Percentiles rank a stretch among this genome's conserved stretches.
Evolutionary conservation across 208 protist genomes (phyloP).

Genomic region (Leishmania gerbilli): DNA sequence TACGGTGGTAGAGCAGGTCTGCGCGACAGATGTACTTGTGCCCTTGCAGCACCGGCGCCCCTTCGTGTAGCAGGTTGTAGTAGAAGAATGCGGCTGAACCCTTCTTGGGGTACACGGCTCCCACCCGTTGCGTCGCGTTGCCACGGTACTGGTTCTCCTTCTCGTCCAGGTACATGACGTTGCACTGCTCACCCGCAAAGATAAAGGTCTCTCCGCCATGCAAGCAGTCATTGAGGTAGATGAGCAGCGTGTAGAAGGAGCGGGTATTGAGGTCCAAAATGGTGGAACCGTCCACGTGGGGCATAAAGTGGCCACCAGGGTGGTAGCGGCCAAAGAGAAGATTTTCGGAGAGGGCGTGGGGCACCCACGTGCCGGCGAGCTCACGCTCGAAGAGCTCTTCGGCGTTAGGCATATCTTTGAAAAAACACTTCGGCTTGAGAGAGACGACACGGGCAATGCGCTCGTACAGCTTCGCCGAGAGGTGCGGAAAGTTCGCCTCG

Average conservation of each 20-base stretch:
- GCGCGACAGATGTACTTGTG: constrained; percentile 90
- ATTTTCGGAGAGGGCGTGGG: constrained; percentile 69
- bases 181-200: constrained; percentile 74
- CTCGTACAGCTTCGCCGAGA: constrained; percentile 63
- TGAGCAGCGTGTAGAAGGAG: constrained; percentile 88
- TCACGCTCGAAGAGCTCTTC: constrained; percentile 80
- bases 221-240: constrained; percentile 89
- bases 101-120: constrained; percentile 58
- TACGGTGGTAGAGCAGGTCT: constrained; percentile 81
- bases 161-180: constrained; percentile 60
- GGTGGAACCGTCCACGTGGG: constrained; percentile 89
- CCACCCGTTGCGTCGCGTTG: constrained; percentile 44
- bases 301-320: constrained; percentile 90
- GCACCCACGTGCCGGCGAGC: constrained; percentile 78
- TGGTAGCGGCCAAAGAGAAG: constrained; percentile 84
- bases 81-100: constrained; percentile 87
- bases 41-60: constrained; percentile 61
- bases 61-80: constrained; percentile 88
- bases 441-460: constrained; percentile 62
- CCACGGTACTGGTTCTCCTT: constrained; percentile 60
- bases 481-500: constrained; percentile 70
- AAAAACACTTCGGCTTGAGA: constrained; percentile 66
- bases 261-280: constrained; percentile 88
- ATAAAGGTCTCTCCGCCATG: constrained; percentile 81
- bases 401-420: constrained; percentile 49